These are phyloP conservation scores for Termitomyces sp. DNA, from an alignment of 768 basidiomycete genomes.

Conservation along the genomic window DNA sequence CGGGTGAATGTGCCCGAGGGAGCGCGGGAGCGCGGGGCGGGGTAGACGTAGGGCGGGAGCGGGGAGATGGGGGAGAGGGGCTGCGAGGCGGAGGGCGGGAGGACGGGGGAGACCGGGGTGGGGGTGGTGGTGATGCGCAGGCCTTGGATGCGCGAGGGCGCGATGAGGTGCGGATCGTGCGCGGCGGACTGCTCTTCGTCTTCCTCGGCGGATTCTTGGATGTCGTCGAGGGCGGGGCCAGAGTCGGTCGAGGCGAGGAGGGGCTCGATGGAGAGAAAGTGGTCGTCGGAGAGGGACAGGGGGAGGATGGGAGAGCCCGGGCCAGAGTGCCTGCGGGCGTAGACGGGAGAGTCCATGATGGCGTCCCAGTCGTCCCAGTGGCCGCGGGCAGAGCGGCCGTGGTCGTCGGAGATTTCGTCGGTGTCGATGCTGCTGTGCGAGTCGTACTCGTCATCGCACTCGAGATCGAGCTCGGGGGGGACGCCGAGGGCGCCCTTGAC, in stretches of 20 bases:
- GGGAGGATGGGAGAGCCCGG: neutral
- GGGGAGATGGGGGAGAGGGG: constrained; percentile 22
- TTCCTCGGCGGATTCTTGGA: constrained; percentile 59
- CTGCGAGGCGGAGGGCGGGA: constrained; percentile 12
- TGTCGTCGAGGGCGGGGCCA: constrained; percentile 44
- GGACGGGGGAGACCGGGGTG: constrained; percentile 18
- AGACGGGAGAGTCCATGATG: constrained; percentile 37
- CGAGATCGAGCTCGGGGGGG: constrained; percentile 76
- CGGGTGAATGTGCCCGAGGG: constrained; percentile 4
- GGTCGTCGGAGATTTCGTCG: constrained; percentile 37
- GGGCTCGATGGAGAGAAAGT: constrained; percentile 44
- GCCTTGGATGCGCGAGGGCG: constrained; percentile 47
- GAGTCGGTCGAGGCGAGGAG: constrained; percentile 31
- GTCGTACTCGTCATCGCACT: constrained; percentile 30
- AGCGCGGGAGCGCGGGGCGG: constrained; percentile 9
- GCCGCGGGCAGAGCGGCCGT: constrained; percentile 29
- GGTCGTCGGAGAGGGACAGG: neutral
- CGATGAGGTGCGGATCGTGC: constrained; percentile 17
- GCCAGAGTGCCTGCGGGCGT: constrained; percentile 12
- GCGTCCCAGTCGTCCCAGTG: constrained; percentile 44
- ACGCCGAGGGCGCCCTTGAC: constrained; percentile 85
- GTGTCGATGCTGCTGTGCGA: constrained; percentile 23
- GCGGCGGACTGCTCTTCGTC: constrained; percentile 22
- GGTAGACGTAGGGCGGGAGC: constrained; percentile 17
- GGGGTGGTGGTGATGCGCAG: constrained; percentile 48